Base-by-base conservation (phyloP, 75 land plant genomes). In the Picea sitchensis region DNA sequence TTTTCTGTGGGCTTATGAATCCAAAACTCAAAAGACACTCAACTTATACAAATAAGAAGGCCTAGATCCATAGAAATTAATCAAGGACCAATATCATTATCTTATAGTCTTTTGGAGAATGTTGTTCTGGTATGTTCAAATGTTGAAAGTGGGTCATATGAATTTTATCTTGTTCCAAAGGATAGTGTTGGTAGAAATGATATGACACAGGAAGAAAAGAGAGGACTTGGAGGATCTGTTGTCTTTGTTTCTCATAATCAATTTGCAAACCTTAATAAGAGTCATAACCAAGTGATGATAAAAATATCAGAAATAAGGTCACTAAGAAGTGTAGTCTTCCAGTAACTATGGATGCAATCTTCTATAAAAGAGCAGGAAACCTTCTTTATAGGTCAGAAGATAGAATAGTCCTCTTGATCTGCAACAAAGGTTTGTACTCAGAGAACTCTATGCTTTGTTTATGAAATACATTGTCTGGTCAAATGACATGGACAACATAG, bases 201-300 rank as follows among this genome's bases (percentile, higher is more conserved):
- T 62, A n/a, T n/a, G n/a, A n/a, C n/a, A n/a, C n/a, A n/a, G n/a
- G 94, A 92, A n/a, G 84, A 92, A 78, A 92, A 88, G 84, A 80
- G 89, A 73, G 92, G 94, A 58, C 6, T 77, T 77, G 94, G 94
- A 30, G 85, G 82, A 8, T 90, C 88, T 75, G 94, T 90, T 17
- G 90, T 92, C 3, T 92, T 92, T 81, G 85, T 92, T 14, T 90
- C 92, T 8, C 72, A 88, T 2, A 88, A 90, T 76, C 62, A 91
- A 58, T 90, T 90, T 85, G 91, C 85, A 64, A 80, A 86, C 44
- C 89, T 91, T 20, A n/a, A n/a, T n/a, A n/a, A n/a, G n/a, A n/a
- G n/a, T n/a, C n/a, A n/a, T n/a, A n/a, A n/a, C n/a, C n/a, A n/a
- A n/a, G n/a, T n/a, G n/a, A n/a, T n/a, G n/a, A n/a, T n/a, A n/a